These are phyloP conservation scores for Cutaneotrichosporon arboriforme DNA, from an alignment of 1,284 basidiomycete species.

Conservation along the genomic window DNA sequence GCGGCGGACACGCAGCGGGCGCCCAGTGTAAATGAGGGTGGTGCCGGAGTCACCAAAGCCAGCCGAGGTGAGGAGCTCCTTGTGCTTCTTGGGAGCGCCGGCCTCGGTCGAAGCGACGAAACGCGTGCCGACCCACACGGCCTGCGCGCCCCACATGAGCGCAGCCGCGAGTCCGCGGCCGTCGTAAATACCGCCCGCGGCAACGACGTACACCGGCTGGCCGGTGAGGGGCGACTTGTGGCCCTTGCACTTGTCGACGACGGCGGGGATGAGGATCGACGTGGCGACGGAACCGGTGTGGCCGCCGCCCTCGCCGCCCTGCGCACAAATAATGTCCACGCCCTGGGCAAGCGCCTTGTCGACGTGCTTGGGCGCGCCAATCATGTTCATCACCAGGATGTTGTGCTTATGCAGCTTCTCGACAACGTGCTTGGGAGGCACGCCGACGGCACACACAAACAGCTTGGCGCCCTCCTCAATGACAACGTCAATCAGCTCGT, in stretches of 20 bases:
- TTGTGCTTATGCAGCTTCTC: conserved; percentile 72
- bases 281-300: conserved; percentile 47
- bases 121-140: conserved; percentile 82
- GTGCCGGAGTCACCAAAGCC: conserved; percentile 54
- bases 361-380: conserved; percentile 82
- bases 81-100: conserved; percentile 20
- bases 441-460: conserved; percentile 74
- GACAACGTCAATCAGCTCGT: conserved; percentile 73
- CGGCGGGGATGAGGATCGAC: conserved; percentile 56
- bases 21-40: conserved; percentile 79
- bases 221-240: conserved; percentile 70
- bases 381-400: conserved; percentile 69
- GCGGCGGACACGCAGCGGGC: conserved; percentile 74
- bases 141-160: conserved; percentile 75
- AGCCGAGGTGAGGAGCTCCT: conserved; percentile 36
- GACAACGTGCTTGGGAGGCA: conserved; percentile 70
- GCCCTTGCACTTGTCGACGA: conserved; percentile 71
- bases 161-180: conserved; percentile 80
- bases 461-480: conserved; percentile 76
- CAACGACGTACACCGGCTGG: conserved; percentile 70
- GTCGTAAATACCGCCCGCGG: conserved; percentile 79
- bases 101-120: conserved; percentile 62
- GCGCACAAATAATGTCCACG: conserved; percentile 81
- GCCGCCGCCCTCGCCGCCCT: conserved; percentile 80
- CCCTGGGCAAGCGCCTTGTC: conserved; percentile 70